Base-by-base conservation (phyloP, 371 early-diverging fungal species). In the Syncephalastrum monosporum region DNA sequence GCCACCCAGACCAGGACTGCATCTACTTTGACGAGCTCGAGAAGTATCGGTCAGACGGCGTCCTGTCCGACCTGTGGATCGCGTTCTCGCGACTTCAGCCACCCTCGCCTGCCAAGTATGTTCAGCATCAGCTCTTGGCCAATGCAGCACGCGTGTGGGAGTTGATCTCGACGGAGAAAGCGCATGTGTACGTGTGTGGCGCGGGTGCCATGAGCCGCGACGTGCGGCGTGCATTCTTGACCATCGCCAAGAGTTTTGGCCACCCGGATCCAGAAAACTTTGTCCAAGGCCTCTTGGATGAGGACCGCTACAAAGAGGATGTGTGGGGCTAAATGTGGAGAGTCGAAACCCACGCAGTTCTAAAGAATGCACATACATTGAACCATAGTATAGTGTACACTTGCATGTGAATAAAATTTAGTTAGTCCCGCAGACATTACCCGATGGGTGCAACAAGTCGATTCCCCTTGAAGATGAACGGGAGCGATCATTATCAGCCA, bases 1-100 rank as follows among this genome's bases (percentile, higher is more conserved):
- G 98, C 51, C 77, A 84, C 56, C 59, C 50, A 0, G 68, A 81
- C 13, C 75, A 74, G 43, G 98, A 98, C 64, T 89, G 79, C 60
- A 81, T 90, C 24, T 95, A 89, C 59, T 68, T 64, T 0, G 68
- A 80, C 3, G 91, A 93, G 63, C 83, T 87, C 59, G 72, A 84
- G 19, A 38, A 48, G 1, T 83, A 83, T 59, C 75, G 59, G 1
- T 44, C 55, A 0, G 65, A 74, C 0, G 85, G 84, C 1, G 57
- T 70, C n/a, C 64, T 96, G 0, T 57, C 59, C 25, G 56, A 60
- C 29, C 68, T 91, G 38, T 79, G 77, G 63, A 74, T 84, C 0
- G 95, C 96, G 0, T 91, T 86, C 63, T 96, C 96, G 5, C 53
- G 79, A 24, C 64, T 56, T 33, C 45, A 46, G 0, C 63, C 63